A percentile compares a stretch with the other conserved stretches of the same genome.
Conservation (phyloP, 768 basidiomycete species). For the Boletus subcaerulescens region DNA sequence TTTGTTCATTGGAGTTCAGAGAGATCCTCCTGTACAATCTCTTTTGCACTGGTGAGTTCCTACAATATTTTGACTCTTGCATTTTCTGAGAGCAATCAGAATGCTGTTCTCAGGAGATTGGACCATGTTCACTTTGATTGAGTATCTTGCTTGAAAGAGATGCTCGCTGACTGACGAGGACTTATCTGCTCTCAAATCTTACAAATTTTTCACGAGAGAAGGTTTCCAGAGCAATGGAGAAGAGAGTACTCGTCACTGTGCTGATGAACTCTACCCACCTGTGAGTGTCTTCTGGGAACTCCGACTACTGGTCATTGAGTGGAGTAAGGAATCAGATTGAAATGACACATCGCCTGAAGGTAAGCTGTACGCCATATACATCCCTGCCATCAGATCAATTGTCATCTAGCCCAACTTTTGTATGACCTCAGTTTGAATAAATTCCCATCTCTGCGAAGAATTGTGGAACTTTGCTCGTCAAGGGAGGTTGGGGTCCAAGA, state of each 20-base stretch:
- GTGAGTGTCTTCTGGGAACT: constrained; percentile 61
- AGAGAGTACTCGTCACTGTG: constrained; percentile 49
- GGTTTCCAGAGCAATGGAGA: constrained; percentile 6
- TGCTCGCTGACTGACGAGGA: not conserved
- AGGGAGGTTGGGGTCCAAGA: constrained; percentile 43
- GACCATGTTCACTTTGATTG: not conserved
- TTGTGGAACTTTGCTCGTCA: constrained; percentile 67
- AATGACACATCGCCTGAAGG: constrained; percentile 76
- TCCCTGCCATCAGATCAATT: not conserved
- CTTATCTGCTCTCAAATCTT: not conserved
- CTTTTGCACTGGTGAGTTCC: not conserved
- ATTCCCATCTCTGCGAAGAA: constrained; percentile 57
- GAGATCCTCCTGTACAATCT: not conserved
- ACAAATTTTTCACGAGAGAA: constrained; percentile 14
- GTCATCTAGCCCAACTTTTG: constrained; percentile 58
- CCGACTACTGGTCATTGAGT: constrained; percentile 76
- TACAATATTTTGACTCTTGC: not conserved
- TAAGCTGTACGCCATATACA: constrained; percentile 22
- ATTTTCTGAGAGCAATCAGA: not conserved
- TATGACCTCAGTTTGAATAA: constrained; percentile 63
- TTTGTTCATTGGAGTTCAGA: not conserved
- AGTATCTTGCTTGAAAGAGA: not conserved
- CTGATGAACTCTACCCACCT: constrained; percentile 82
- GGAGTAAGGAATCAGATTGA: constrained; percentile 76
- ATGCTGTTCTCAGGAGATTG: not conserved